Conservation (phyloP, 371 early-diverging fungal genomes). For the Mucor mucedo region DNA sequence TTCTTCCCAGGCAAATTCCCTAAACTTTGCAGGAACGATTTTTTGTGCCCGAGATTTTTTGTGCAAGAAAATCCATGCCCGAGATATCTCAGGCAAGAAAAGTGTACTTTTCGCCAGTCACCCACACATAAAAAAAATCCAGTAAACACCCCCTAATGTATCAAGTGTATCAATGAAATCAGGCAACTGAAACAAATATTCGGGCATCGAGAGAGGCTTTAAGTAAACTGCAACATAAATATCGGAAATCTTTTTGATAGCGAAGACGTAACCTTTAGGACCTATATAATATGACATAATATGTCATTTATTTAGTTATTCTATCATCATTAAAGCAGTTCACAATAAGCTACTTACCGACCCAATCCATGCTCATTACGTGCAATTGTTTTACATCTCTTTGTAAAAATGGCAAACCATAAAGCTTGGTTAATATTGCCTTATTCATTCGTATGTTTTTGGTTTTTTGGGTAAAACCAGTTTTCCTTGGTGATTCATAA, state of each 20-base stretch:
- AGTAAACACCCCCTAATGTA: too few species aligned
- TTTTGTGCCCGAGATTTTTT: too few species aligned
- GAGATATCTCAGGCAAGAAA: too few species aligned
- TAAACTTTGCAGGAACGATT: too few species aligned
- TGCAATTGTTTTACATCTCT: background rate
- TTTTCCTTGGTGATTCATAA: too few species aligned
- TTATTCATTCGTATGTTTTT: background rate
- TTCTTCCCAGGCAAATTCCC: too few species aligned
- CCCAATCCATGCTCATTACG: background rate
- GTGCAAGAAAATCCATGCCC: too few species aligned
- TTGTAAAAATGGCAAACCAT: background rate
- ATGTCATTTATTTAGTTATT: background rate
- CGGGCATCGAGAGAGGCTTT: background rate
- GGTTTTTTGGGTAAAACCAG: background rate
- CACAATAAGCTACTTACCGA: background rate
- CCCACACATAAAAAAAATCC: too few species aligned
- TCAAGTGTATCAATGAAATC: background rate
- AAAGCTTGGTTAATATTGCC: background rate
- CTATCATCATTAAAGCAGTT: background rate
- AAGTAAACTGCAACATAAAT: conserved; percentile 3
- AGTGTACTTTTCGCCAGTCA: too few species aligned
- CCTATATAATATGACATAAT: background rate
- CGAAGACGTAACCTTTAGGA: background rate
- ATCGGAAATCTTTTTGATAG: background rate
- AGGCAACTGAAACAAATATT: conserved; percentile 2